Evolutionary conservation across 164 flowering plant genomes (phyloP), one percentile per base, ranked within the genome.

Genomic region (Amborella trichopoda): DNA sequence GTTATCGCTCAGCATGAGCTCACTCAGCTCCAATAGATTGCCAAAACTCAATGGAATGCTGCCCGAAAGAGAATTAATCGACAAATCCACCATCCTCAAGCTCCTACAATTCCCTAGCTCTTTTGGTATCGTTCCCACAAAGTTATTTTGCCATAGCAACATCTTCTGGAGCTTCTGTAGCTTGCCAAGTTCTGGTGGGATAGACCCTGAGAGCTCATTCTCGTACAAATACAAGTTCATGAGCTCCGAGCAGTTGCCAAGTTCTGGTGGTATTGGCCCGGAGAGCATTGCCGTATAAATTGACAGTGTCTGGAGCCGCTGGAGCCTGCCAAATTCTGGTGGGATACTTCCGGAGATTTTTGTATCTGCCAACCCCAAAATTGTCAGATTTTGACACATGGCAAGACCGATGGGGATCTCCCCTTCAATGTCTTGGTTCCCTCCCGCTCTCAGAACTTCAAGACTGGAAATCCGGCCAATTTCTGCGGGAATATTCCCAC

Each of bases 171-270:
- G 78, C 60, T 78, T 89, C 40, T 51, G 49, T 26, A 89, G 78
- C 53, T 75, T 70, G 3, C 95, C 90, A 5, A 89, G 64, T 67
- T 80, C 76, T 3, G 52, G 41, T 2, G 97, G 95, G 27, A 85
- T 50, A 4, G 82, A 64, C 9, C 95, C 97, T 3, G 88, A 76
- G 25, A 88, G 68, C 59, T 59, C 59, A 32, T 81, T 88, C 49
- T 84, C 79, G 44, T 83, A 80, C 3, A 88, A 59, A 62, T 61
- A 76, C 56, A 88, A 50, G 45, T 72, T 64, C 0, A 76, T 78
- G 40, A 88, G 84, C 76, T 77, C 82, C 5, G 90, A 53, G 40
- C 94, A 87, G 70, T 87, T 74, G 2, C 96, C 87, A 23, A 87
- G 38, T 26, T 77, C 88, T 2, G 70, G 39, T 4, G 94, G 96